Evolutionary conservation across 2,329 filamentous ascomycete species (phyloP).

Genomic region (Colletotrichum gloeosporioides): DNA sequence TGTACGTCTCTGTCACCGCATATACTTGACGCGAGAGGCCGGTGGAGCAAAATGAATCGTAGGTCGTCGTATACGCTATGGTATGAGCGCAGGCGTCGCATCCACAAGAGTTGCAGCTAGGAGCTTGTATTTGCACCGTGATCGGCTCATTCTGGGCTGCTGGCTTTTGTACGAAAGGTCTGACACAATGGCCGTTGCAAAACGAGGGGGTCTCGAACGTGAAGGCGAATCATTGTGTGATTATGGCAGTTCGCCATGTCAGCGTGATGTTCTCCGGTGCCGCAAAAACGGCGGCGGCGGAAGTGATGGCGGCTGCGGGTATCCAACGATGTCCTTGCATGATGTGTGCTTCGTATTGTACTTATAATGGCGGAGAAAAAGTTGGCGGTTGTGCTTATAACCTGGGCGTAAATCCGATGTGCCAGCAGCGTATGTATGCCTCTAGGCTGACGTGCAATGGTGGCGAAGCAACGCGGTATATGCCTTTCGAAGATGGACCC

Average conservation of each 20-base stretch:
- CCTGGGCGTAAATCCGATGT: background rate
- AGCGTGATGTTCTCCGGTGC: background rate
- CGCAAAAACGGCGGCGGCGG: background rate
- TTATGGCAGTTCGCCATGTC: background rate
- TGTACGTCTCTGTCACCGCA: background rate
- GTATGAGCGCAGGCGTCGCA: background rate
- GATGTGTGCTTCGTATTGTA: background rate
- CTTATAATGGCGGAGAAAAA: background rate
- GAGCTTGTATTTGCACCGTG: background rate
- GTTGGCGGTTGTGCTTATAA: background rate
- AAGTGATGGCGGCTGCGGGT: background rate
- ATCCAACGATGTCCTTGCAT: background rate
- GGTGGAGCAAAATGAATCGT: background rate
- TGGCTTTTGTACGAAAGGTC: background rate
- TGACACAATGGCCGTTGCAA: background rate
- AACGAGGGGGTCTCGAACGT: background rate
- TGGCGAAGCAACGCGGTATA: background rate
- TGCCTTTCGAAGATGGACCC: background rate
- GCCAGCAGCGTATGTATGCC: background rate
- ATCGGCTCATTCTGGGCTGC: background rate
- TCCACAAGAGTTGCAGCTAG: background rate
- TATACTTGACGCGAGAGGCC: background rate
- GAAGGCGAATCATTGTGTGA: background rate
- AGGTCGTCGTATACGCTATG: background rate
- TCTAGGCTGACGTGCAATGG: background rate